These are phyloP conservation scores for Trichoderma citrinoviride DNA, from an alignment of 2,329 filamentous ascomycete species.

Conservation along the genomic window DNA sequence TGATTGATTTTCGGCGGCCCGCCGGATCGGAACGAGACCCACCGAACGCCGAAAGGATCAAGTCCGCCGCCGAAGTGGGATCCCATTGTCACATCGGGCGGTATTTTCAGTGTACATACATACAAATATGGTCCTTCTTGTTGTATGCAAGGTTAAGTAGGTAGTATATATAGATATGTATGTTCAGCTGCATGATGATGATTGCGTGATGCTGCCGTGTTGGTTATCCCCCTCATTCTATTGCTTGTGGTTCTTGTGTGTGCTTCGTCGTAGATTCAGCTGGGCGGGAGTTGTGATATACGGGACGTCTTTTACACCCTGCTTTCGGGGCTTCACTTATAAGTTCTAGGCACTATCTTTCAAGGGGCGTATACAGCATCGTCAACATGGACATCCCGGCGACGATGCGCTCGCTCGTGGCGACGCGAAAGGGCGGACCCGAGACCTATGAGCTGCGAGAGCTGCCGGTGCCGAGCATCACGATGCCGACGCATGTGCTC, in stretches of 20 bases:
- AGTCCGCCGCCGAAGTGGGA: slow-evolving; percentile 9
- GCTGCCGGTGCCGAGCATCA: slow-evolving; percentile 45
- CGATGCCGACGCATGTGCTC: slow-evolving; percentile 43
- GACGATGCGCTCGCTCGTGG: slow-evolving; percentile 46
- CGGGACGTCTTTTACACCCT: too few relatives aligned
- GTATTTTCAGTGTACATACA: not conserved
- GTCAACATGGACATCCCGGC: slow-evolving; percentile 34
- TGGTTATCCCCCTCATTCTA: too few relatives aligned
- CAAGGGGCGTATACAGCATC: too few relatives aligned
- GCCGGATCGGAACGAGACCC: slow-evolving; percentile 8
- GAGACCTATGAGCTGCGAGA: slow-evolving; percentile 40
- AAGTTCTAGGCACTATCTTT: too few relatives aligned
- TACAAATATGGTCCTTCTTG: not conserved
- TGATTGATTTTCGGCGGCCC: slow-evolving; percentile 5
- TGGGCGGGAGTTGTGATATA: too few relatives aligned
- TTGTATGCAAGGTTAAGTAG: too few relatives aligned
- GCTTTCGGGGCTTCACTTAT: too few relatives aligned
- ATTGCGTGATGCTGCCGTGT: too few relatives aligned
- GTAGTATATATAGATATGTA: too few relatives aligned
- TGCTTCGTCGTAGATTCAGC: too few relatives aligned
- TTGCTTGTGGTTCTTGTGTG: too few relatives aligned
- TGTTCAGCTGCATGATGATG: too few relatives aligned
- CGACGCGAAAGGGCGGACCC: slow-evolving; percentile 40
- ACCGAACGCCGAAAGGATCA: slow-evolving; percentile 13
- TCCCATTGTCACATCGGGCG: not conserved